phyloP scores from a whole-genome alignment of 1,284 basidiomycete species.

The Puccinia coronata region DNA sequence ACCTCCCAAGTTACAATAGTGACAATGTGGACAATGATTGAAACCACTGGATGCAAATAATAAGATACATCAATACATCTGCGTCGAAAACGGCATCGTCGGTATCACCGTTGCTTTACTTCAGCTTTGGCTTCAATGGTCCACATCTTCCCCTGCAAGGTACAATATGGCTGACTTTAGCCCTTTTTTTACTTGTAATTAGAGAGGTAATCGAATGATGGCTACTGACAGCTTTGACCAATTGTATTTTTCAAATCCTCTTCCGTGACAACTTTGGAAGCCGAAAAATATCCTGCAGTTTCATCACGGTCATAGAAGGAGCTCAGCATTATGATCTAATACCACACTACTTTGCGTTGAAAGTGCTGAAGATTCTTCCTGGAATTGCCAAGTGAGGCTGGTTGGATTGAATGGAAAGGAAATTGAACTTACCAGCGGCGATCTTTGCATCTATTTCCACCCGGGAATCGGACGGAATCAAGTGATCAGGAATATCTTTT shows the following conservation, averaged over 20 bases:
- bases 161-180: neutral
- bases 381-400: neutral
- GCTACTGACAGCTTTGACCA: slow-evolving; percentile 28
- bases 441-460: slow-evolving; percentile 97
- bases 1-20: too few species aligned
- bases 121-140: neutral
- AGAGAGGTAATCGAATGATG: too few species aligned
- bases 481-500: slow-evolving; percentile 80
- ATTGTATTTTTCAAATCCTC: slow-evolving; percentile 44
- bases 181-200: too few species aligned
- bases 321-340: neutral
- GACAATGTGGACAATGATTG: too few species aligned
- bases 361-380: neutral
- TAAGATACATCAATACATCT: too few species aligned
- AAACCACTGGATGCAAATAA: too few species aligned
- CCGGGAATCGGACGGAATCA: slow-evolving; percentile 84
- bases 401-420: neutral
- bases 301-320: neutral
- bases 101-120: neutral
- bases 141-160: slow-evolving; percentile 41
- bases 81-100: too few species aligned
- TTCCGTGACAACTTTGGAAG: slow-evolving; percentile 40
- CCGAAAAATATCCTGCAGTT: slow-evolving; percentile 37
- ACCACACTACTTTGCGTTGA: too few species aligned
- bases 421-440: slow-evolving; percentile 66